Evolutionary conservation across 1,284 basidiomycete species (phyloP).

Genomic region (Tranzscheliella williamsii): DNA sequence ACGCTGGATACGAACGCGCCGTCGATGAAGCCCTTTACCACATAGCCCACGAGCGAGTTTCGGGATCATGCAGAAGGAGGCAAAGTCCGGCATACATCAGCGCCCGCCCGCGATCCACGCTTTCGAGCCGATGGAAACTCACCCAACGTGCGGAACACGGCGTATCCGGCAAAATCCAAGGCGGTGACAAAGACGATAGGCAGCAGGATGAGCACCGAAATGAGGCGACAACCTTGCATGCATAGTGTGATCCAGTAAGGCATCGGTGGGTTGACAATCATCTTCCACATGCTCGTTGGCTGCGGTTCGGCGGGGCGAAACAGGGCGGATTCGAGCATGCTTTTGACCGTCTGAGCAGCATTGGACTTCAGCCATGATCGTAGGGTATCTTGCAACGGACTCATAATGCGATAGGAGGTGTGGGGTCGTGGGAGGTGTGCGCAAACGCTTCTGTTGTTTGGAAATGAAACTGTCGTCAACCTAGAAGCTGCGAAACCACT

Average conservation of each 20-base stretch:
- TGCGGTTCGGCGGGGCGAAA: conserved; percentile 23
- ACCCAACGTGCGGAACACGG: conserved; percentile 53
- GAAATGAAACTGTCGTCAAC: too few species aligned
- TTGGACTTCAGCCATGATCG: conserved; percentile 7
- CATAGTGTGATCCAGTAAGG: conserved; percentile 21
- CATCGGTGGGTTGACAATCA: conserved; percentile 31
- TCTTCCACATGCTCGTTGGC: conserved; percentile 12
- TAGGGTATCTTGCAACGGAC: conserved; percentile 1
- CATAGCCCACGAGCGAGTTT: too few species aligned
- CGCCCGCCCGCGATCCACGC: too few species aligned
- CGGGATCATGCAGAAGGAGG: too few species aligned
- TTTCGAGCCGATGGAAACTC: too few species aligned
- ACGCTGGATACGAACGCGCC: conserved; percentile 38
- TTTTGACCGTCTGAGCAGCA: not conserved
- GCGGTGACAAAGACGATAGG: conserved; percentile 42
- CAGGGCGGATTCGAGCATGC: conserved; percentile 13
- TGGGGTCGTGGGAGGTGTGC: too few species aligned
- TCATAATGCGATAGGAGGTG: too few species aligned
- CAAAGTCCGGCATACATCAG: too few species aligned
- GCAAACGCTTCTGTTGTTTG: too few species aligned
- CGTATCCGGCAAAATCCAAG: conserved; percentile 53
- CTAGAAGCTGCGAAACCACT: too few species aligned
- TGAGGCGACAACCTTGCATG: conserved; percentile 22
- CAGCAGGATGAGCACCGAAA: conserved; percentile 40
- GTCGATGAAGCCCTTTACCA: conserved; percentile 33